Base-by-base conservation (phyloP, 2,329 filamentous ascomycete genomes). In the Dryadomyces quercus-mongolicae region DNA sequence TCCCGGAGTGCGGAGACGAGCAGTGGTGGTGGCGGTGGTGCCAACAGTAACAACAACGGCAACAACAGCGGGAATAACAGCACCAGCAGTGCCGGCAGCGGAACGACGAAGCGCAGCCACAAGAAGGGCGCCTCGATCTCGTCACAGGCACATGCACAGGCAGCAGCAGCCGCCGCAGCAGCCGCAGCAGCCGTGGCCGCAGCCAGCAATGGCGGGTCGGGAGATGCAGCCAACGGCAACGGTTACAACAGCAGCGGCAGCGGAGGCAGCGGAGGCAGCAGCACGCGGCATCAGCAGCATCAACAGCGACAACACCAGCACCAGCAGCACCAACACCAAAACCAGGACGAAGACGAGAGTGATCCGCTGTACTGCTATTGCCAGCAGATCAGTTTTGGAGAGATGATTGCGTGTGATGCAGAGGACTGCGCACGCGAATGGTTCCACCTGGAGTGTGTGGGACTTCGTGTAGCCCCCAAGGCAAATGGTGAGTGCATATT, bases 371-470 rank as follows among this genome's bases (percentile, higher is more conserved):
- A 91, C 67, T 89, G 87, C 67, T 88, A 88, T 68, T 90, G 87
- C 66, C 85, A 89, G 61, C 79, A 83, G 49, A 82, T 89, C 54
- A 89, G 85, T 62, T 91, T 89, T 64, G 86, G 87, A 20, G 86
- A 88, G 69, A 91, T 91, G 87, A 85, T 91, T 46, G 87, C 84
- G 2, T 91, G 86, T 64, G 87, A 91, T 65, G 82, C 81, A 8
- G 78, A 84, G 56, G 78, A 80, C 50, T 91, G 87, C 68, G 77
- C 80, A 60, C 77, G 81, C 58, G 86, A 91, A 68, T 91, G 87
- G 87, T 92, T 91, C 71, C 87, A 91, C 73, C 70, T 93, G 51
- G 85, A 84, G 51, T 93, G 88, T 66, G 87, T 89, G 34, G 88
- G 88, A 25, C 69, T 93, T 62, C 86, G 85, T 62, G 85, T 85